A percentile compares a stretch with the other conserved stretches of the same genome.
Conservation (phyloP, 192 early-diverging fungal species). For the Jimgerdemannia flammicorona region DNA sequence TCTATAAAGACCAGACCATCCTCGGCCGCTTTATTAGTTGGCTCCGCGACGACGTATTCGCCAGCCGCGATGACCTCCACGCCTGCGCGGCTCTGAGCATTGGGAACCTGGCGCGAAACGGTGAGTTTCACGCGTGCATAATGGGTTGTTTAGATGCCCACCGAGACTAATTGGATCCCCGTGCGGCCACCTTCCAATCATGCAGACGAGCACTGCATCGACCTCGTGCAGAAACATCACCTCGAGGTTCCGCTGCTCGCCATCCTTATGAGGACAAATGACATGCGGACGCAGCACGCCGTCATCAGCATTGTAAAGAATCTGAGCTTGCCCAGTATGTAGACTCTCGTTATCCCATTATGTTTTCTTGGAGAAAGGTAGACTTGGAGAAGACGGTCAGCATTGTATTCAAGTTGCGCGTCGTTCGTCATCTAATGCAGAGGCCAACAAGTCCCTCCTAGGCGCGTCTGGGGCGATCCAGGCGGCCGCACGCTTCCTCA, state of each 20-base stretch:
- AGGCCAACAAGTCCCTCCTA: conserved; percentile 41
- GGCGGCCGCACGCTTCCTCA: conserved; percentile 34
- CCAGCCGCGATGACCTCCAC: conserved; percentile 38
- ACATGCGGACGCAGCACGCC: conserved; percentile 52
- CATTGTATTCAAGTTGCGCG: not conserved
- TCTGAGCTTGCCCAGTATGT: conserved; percentile 55
- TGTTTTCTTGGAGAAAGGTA: too few species aligned
- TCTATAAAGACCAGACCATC: conserved; percentile 40
- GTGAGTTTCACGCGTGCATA: conserved; percentile 12
- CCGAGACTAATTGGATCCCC: too few species aligned
- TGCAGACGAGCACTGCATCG: conserved; percentile 58
- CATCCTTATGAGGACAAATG: conserved; percentile 40
- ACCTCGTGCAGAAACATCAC: conserved; percentile 51
- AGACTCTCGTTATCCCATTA: not conserved
- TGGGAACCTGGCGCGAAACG: conserved; percentile 69
- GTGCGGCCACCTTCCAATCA: too few species aligned
- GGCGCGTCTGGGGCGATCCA: conserved; percentile 46
- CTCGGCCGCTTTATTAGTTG: conserved; percentile 41
- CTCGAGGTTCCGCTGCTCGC: conserved; percentile 53
- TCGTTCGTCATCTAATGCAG: conserved; percentile 20
- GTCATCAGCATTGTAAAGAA: conserved; percentile 65
- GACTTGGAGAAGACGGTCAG: too few species aligned
- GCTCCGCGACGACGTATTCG: conserved; percentile 26
- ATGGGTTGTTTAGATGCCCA: not conserved
- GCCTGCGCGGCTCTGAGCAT: conserved; percentile 56